Evolutionary conservation across 2,329 filamentous ascomycete genomes (phyloP).

Genomic region (Hypoxylon rubiginosum): DNA sequence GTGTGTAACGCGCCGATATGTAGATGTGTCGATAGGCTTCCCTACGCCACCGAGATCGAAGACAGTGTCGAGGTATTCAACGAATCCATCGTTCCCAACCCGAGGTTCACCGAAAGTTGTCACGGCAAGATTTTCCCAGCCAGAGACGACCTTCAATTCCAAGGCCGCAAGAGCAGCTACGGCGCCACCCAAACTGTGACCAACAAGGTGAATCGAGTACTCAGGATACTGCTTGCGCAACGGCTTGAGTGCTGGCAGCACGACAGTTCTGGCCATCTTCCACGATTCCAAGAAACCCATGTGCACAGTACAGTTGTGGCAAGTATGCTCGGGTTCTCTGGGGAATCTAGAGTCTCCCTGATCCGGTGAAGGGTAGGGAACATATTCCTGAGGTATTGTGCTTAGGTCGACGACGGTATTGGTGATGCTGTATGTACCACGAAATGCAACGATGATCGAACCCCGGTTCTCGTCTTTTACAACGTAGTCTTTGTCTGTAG

Average conservation of each 20-base stretch:
- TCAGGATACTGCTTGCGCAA: constrained; percentile 73
- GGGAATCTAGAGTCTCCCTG: constrained; percentile 54
- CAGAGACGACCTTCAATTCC: constrained; percentile 79
- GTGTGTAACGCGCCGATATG: constrained; percentile 87
- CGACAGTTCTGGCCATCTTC: constrained; percentile 76
- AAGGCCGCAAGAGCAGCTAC: constrained; percentile 89
- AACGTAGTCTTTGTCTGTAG: neutral
- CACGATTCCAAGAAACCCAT: constrained; percentile 90
- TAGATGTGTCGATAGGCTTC: constrained; percentile 52
- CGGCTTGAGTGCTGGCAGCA: constrained; percentile 75
- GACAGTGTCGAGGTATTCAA: constrained; percentile 66
- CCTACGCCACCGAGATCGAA: constrained; percentile 60
- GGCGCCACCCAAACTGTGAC: constrained; percentile 92
- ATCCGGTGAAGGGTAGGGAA: constrained; percentile 80
- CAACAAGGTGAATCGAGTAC: constrained; percentile 83
- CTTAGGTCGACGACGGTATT: constrained; percentile 93
- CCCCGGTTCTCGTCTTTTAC: constrained; percentile 24
- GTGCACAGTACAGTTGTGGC: constrained; percentile 91
- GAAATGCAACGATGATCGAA: constrained; percentile 85
- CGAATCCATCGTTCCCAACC: constrained; percentile 70
- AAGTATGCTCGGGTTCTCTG: constrained; percentile 66
- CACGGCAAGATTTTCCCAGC: constrained; percentile 78
- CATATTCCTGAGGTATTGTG: constrained; percentile 89
- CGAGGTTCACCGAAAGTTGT: constrained; percentile 95
- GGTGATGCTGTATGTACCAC: constrained; percentile 92